Evolutionary conservation across 805 yeast species (phyloP).

Genomic region (Yueomyces sinensis): DNA sequence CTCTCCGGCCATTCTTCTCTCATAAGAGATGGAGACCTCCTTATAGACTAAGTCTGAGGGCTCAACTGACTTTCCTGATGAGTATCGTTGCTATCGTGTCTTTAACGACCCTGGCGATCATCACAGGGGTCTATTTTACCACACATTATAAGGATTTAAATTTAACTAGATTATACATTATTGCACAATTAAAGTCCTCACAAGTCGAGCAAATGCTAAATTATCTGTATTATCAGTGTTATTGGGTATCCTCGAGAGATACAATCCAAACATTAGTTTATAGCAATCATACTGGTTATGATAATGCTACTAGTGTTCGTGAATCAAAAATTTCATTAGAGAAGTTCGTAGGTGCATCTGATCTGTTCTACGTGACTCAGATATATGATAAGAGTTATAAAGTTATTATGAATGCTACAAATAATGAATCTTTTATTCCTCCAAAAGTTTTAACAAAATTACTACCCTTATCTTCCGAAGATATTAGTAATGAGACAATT

Average conservation of each 20-base stretch:
- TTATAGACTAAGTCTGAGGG: conserved; percentile 52
- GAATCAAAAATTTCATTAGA: conserved; percentile 36
- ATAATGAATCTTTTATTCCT: conserved; percentile 29
- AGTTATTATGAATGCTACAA: conserved; percentile 32
- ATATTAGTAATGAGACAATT: conserved; percentile 33
- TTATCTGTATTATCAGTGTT: conserved; percentile 52
- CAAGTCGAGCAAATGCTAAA: conserved; percentile 62
- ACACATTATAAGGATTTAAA: conserved; percentile 46
- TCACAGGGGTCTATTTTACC: conserved; percentile 64
- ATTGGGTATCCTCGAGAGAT: conserved; percentile 50
- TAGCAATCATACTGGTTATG: conserved; percentile 59
- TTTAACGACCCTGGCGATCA: conserved; percentile 58
- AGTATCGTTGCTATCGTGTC: conserved; percentile 58
- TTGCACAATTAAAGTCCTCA: conserved; percentile 69
- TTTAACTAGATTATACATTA: conserved; percentile 59
- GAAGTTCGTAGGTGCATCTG: conserved; percentile 52
- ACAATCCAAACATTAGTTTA: conserved; percentile 47
- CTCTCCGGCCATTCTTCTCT: no score
- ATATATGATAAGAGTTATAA: conserved; percentile 49
- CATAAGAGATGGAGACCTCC: conserved; percentile 14
- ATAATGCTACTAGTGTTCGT: conserved; percentile 35
- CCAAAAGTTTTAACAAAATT: conserved; percentile 25
- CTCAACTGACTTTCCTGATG: conserved; percentile 64
- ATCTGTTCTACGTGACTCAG: conserved; percentile 47
- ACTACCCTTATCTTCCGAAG: conserved; percentile 36